Base-by-base conservation (phyloP, 495 filamentous ascomycete species). In the Penicillium dipodomyicola region DNA sequence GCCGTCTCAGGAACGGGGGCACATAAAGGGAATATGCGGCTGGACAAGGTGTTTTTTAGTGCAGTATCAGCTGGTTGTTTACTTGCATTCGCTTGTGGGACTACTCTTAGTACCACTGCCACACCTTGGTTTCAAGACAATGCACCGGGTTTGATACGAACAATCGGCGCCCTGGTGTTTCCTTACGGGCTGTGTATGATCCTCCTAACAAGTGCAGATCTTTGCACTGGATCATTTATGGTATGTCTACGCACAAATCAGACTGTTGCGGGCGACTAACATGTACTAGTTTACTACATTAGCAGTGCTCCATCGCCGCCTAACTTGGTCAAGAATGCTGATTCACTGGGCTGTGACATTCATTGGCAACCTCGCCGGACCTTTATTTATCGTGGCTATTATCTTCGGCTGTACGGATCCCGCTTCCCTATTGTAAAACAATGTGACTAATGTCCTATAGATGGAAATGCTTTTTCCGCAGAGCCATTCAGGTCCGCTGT, bases 41-140 rank as follows among this genome's bases (percentile, higher is more conserved):
- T 76, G 5, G 75, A 80, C 61, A 84, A 82, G 54, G 70, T 82
- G 20, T 84, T 83, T 52, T 49, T 79, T n/a, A 83, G 80, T 50
- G 70, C 78, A 23, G 73, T 81, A 25, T 79, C 80, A 41, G 76
- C 78, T 2, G 81, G 82, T 1, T 75, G 76, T 42, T 57, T 84
- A 23, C 71, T 83, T n/a, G 72, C 75, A 22, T 82, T 84, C 53
- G 81, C 77, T 7, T 81, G 76, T 39, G 82, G 79, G 7, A 77
- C 78, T 2, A 58, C 69, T 2, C 68, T 86, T n/a, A 77, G 72
- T 46, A 80, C 78, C 25, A 82, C 75, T 55, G 68, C 80, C 3
- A 67, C 81, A 1, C 79, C 83, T 1, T 87, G 84, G 84, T 84
- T 79, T 54, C 72, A 80, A 45, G 76, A 81, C 10, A 86, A 86